These are phyloP conservation scores for Ustilago loliicola DNA, from an alignment of 1,284 basidiomycete species.

Conservation along the genomic window DNA sequence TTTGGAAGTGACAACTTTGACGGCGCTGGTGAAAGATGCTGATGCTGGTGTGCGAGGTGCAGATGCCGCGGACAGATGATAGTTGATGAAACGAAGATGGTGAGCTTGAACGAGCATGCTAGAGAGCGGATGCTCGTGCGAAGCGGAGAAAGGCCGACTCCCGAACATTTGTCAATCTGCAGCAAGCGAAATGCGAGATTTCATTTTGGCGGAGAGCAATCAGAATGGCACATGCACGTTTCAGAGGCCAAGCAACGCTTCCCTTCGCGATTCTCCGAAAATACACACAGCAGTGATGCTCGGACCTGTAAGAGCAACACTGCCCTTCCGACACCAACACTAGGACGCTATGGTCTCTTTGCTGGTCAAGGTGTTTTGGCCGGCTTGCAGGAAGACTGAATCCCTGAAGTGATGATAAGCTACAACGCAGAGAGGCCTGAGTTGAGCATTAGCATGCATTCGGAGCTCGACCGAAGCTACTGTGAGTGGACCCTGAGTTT, in stretches of 20 bases:
- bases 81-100: neutral
- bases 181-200: neutral
- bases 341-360: neutral
- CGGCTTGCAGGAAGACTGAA: too few relatives aligned
- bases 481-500: slow-evolving; percentile 15
- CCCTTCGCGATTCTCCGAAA: neutral
- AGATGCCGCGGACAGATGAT: too few relatives aligned
- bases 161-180: slow-evolving; percentile 7
- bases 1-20: neutral
- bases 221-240: slow-evolving; percentile 2
- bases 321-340: neutral
- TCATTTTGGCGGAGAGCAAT: slow-evolving; percentile 9
- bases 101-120: neutral
- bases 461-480: neutral
- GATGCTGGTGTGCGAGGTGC: neutral
- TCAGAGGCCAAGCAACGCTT: slow-evolving; percentile 10
- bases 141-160: slow-evolving; percentile 3
- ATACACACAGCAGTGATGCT: neutral
- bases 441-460: neutral
- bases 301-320: neutral
- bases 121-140: neutral
- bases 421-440: neutral
- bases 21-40: neutral
- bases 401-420: neutral
- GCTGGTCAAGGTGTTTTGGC: too few relatives aligned